Conservation (phyloP, 805 yeast species). For the Metschnikowia corniflorae region DNA sequence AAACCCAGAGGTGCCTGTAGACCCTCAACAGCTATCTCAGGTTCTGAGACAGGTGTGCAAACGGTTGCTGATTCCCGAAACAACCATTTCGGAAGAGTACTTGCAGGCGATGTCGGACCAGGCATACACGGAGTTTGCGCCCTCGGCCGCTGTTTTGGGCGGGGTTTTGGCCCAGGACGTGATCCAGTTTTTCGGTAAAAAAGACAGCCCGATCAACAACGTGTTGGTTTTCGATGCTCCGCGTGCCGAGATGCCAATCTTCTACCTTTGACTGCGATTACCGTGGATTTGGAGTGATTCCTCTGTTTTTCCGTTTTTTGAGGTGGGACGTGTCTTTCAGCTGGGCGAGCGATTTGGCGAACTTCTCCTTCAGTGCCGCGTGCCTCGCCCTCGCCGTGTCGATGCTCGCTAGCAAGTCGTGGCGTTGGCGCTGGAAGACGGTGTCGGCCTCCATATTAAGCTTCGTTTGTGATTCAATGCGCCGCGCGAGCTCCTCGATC, state of each 20-base stretch:
- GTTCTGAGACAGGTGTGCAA: slow-evolving; percentile 28
- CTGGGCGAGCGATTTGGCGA: slow-evolving; percentile 33
- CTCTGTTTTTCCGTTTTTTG: slow-evolving; percentile 41
- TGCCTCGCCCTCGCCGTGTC: slow-evolving; percentile 23
- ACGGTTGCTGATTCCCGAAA: slow-evolving; percentile 36
- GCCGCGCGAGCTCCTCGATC: slow-evolving; percentile 16
- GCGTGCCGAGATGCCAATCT: slow-evolving; percentile 74
- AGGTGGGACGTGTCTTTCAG: slow-evolving; percentile 39
- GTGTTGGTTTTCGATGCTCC: slow-evolving; percentile 72
- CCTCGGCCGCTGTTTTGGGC: slow-evolving; percentile 83
- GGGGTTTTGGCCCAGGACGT: slow-evolving; percentile 90
- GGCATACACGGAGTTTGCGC: slow-evolving; percentile 64
- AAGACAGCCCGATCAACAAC: slow-evolving; percentile 81
- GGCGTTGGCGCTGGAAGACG: slow-evolving; percentile 22
- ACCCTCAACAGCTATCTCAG: slow-evolving; percentile 26
- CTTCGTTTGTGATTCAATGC: slow-evolving; percentile 20
- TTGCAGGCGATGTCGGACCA: slow-evolving; percentile 44
- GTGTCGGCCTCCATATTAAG: slow-evolving; percentile 21
- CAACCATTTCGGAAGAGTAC: slow-evolving; percentile 42
- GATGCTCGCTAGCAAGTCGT: slow-evolving; percentile 17
- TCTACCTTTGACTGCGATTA: slow-evolving; percentile 20
- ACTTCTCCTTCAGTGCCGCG: slow-evolving; percentile 24
- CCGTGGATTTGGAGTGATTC: slow-evolving; percentile 25
- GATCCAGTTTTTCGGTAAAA: slow-evolving; percentile 71
- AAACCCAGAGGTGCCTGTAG: slow-evolving; percentile 23